Evolutionary conservation across 257 asterid species (phyloP).

Genomic region (Salvia hispanica): DNA sequence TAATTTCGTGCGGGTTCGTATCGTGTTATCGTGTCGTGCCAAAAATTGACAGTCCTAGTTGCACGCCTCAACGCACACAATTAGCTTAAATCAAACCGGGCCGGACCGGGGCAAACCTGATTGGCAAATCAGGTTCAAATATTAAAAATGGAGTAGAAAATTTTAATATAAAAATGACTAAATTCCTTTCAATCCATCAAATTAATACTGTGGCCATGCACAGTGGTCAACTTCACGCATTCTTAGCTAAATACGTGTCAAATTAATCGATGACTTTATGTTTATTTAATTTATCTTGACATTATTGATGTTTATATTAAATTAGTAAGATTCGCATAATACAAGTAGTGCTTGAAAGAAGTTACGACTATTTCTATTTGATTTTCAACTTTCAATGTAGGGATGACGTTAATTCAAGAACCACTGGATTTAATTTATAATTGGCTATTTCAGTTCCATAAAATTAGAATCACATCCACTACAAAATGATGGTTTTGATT

Average conservation of each 20-base stretch:
- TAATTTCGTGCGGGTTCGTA: no score
- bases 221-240: conserved; percentile 33
- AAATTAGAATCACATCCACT: no score
- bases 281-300: not conserved
- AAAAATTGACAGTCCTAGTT: no score
- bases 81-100: no score
- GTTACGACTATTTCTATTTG: not conserved
- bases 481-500: no score
- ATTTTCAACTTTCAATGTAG: not conserved
- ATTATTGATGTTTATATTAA: not conserved
- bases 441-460: no score
- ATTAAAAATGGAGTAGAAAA: not conserved
- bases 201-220: conserved; percentile 15
- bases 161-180: not conserved
- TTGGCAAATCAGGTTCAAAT: not conserved
- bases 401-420: no score
- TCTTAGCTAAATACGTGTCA: not conserved
- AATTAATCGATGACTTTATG: not conserved
- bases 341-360: not conserved
- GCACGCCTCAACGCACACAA: no score
- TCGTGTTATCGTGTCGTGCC: no score
- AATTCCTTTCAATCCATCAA: not conserved
- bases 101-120: no score
- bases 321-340: not conserved
- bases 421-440: no score